These are phyloP conservation scores for Thinopyrum obtusiflorum DNA, from an alignment of 202 grass and related monocot species.

Conservation along the genomic window DNA sequence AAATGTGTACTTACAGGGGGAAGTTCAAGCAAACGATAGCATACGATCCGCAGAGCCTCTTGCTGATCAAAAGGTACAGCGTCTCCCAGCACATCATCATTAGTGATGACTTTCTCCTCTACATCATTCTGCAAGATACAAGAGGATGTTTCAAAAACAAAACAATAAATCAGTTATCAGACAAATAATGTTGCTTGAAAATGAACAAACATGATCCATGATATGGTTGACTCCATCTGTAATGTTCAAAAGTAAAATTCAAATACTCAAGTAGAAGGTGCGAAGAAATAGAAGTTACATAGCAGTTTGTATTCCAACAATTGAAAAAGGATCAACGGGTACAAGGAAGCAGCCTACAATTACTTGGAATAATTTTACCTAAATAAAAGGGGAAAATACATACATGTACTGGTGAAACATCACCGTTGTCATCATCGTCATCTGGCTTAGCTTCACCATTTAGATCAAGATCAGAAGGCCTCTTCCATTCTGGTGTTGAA, in stretches of 20 bases:
- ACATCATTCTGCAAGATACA: constrained; percentile 54
- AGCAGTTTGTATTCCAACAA: constrained; percentile 8
- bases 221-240: constrained; percentile 3
- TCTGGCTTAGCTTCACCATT: constrained; percentile 97
- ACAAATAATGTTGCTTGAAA: not conserved
- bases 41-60: constrained; percentile 65
- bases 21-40: constrained; percentile 86
- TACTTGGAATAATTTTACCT: not conserved
- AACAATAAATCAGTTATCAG: not conserved
- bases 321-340: not conserved
- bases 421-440: constrained; percentile 68
- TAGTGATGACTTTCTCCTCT: constrained; percentile 73
- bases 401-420: constrained; percentile 52
- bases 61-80: constrained; percentile 71
- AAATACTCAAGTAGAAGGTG: not conserved
- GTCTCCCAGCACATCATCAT: constrained; percentile 89
- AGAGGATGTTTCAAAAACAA: constrained; percentile 3
- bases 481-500: constrained; percentile 92
- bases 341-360: constrained; percentile 10
- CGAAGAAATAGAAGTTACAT: not conserved
- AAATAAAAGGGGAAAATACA: constrained; percentile 33
- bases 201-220: not conserved
- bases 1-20: constrained; percentile 49
- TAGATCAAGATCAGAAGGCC: constrained; percentile 83
- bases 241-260: constrained; percentile 16